Base-by-base conservation (phyloP, 352 stramenopile species). In the Globisporangium iwayamae region DNA sequence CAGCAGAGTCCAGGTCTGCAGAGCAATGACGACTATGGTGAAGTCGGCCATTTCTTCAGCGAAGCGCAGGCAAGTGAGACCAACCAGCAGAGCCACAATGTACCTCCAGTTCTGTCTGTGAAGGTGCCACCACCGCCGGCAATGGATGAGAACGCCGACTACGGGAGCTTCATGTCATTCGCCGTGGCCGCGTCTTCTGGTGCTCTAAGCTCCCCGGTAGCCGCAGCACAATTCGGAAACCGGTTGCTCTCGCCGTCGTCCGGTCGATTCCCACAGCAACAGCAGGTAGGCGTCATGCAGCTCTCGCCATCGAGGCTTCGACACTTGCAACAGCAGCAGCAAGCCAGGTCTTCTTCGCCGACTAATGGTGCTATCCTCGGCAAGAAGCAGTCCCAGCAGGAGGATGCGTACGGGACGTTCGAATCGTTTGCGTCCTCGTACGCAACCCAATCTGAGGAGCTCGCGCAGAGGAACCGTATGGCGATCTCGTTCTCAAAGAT, bases 371-470 rank as follows among this genome's bases (percentile, higher is more conserved):
- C 30, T 18, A 43, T 25, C 14, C 34, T 25, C 30, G 6, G 14
- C 28, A 52, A 52, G 20, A 18, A 32, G 18, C 45, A 38, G 8
- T 2, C 25, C 25, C n/a, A 38, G 13, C 39, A 41, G 18, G 51
- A 45, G 45, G 57, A 69, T 2, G 63, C 47, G 25, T 69, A 69
- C 47, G 63, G 46, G 7, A 69, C 63, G 57, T 69, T 69, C 32
- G 56, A 65, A 38, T 59, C 57, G 22, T 65, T 84, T 16, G 28
- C 64, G 2, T 55, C 57, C 10, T 54, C 57, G 30, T 69, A 62
- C 28, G 51, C 64, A 16, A 48, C 25, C 1, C 57, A 69, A 8
- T 66, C 64, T 3, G 41, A 66, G 32, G 11, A 62, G n/a, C 57
- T 69, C 9, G 64, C 57, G 20, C 64, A 53, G 16, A 59, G 57